Base-by-base conservation (phyloP, 2,329 filamentous ascomycete genomes). In the Karstenula rhodostoma region DNA sequence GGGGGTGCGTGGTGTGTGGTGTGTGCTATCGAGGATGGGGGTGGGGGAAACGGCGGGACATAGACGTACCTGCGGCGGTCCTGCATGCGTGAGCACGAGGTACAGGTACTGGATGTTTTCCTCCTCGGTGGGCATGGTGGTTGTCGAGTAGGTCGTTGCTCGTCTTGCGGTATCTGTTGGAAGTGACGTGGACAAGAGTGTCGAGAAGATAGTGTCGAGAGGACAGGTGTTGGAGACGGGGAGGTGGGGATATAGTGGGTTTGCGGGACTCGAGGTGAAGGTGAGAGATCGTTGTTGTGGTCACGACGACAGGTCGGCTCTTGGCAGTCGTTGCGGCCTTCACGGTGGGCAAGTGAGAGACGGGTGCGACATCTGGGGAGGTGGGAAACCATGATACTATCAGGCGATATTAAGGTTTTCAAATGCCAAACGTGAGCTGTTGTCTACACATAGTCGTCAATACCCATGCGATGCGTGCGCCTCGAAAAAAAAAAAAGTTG, bases 101-200 rank as follows among this genome's bases (percentile, higher is more conserved):
- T 76, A 77, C 0, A 78, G 62, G 49, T 70, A 77, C 37, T 70
- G 60, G 4, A 69, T 57, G 48, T 76, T 76, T 23, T 76, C 72
- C 8, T 64, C 61, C 5, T 71, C 65, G 6, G 67, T 65, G 17
- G 73, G 71, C 74, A 77, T 78, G 15, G 13, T 35, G 15, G 33
- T 35, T 8, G 37, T 40, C 37, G 37, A 40, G 17, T n/a, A 32
- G 12, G 8, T 29, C 4, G 27, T 5, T 9, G 29, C 7, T 32
- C 4, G 29, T 32, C 2, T n/a, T n/a, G n/a, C n/a, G n/a, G n/a
- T n/a, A n/a, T n/a, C n/a, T n/a, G n/a, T n/a, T n/a, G n/a, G n/a
- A n/a, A n/a, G n/a, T n/a, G n/a, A n/a, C n/a, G n/a, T n/a, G 8
- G 29, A 32, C 29, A 32, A 5, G 2, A 6, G 6, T 40, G 40